phyloP scores from a whole-genome alignment of 768 basidiomycete species.

The Suillus luteus region DNA sequence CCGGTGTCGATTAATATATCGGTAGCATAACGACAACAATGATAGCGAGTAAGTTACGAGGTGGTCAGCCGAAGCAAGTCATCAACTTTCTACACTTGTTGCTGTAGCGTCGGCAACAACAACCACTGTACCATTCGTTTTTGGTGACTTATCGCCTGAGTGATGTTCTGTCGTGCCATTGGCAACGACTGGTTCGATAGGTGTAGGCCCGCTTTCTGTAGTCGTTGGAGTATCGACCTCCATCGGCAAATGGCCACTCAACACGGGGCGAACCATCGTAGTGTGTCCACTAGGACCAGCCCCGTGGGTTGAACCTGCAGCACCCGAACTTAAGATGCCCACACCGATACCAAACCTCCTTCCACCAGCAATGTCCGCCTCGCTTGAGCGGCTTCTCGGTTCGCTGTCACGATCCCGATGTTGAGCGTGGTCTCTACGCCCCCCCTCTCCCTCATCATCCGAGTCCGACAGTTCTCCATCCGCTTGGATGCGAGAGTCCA shows the following conservation, averaged over 20 bases:
- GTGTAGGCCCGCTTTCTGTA: slow-evolving; percentile 21
- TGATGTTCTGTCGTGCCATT: slow-evolving; percentile 16
- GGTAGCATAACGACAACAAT: slow-evolving; percentile 7
- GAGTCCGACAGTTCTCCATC: slow-evolving; percentile 95
- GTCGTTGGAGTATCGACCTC: slow-evolving; percentile 31
- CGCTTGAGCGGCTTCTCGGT: slow-evolving; percentile 44
- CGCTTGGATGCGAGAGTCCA: slow-evolving; percentile 80
- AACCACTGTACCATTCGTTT: slow-evolving; percentile 25
- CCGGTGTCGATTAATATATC: slow-evolving; percentile 1
- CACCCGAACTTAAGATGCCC: slow-evolving; percentile 70
- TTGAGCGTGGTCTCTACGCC: slow-evolving; percentile 65
- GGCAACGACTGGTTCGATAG: slow-evolving; percentile 16
- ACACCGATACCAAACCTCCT: slow-evolving; percentile 66
- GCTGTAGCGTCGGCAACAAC: slow-evolving; percentile 24
- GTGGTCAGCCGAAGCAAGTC: neutral
- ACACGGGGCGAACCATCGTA: slow-evolving; percentile 39
- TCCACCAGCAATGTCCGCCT: slow-evolving; percentile 44
- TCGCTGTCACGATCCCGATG: slow-evolving; percentile 54
- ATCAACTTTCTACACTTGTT: slow-evolving; percentile 15
- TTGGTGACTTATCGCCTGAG: slow-evolving; percentile 21
- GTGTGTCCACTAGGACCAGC: slow-evolving; percentile 76
- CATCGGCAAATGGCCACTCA: slow-evolving; percentile 31
- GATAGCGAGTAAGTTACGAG: neutral
- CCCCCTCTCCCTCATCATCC: slow-evolving; percentile 95
- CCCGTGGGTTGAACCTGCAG: slow-evolving; percentile 58